These are phyloP conservation scores for Elaeis guineensis DNA, from an alignment of 176 grass and related monocot genomes.

Conservation along the genomic window DNA sequence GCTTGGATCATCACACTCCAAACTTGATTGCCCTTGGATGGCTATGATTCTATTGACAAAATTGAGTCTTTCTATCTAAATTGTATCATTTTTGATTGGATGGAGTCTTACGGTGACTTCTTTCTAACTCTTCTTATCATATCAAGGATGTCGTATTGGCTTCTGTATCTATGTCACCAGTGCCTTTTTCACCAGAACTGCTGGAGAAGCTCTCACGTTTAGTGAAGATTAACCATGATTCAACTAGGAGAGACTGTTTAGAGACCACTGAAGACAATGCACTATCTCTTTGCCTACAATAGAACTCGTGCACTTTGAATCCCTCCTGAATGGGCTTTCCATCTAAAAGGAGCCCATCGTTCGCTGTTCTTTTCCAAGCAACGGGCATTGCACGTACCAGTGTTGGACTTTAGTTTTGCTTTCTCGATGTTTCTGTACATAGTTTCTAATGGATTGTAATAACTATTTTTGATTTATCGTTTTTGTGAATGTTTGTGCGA, in stretches of 20 bases:
- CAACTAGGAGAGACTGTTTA: constrained; percentile 59
- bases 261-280: constrained; percentile 87
- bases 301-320: constrained; percentile 48
- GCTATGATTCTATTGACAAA: no score
- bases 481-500: no score
- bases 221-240: constrained; percentile 59
- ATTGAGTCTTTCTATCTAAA: no score
- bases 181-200: constrained; percentile 66
- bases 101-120: background rate
- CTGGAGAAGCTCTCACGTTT: constrained; percentile 66
- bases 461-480: no score
- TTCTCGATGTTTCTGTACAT: no score
- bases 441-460: no score
- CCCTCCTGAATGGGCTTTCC: constrained; percentile 66
- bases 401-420: no score
- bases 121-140: constrained; percentile 3
- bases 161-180: constrained; percentile 71
- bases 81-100: no score
- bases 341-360: constrained; percentile 70
- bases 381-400: constrained; percentile 75
- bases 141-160: constrained; percentile 74
- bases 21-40: no score
- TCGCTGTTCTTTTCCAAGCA: constrained; percentile 95
- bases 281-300: constrained; percentile 57
- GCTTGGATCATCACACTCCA: no score